Base-by-base conservation (phyloP, 108 stramenopile species). In the Nitzschia sp. region DNA sequence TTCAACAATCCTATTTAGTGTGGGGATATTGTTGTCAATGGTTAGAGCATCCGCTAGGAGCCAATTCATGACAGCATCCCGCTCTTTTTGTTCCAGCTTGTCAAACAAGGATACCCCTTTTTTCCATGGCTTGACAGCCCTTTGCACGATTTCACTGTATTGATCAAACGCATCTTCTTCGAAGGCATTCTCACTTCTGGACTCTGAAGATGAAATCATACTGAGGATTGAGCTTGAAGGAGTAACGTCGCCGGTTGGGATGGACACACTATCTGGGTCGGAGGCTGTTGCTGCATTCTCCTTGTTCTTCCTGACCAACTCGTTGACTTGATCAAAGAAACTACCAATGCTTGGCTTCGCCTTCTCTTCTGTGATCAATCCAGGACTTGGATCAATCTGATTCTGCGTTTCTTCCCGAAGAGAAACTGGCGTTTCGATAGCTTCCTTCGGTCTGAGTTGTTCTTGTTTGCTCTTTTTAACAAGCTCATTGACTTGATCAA, bases 311-410 rank as follows among this genome's bases (percentile, higher is more conserved):
- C 42, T 60, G 69, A 80, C 63, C 14, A 70, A 55, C 26, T 75
- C 43, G 63, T 80, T 64, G 53, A 80, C 66, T 44, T 73, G 65
- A 44, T 80, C 79, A 39, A 80, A 80, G 51, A 80, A 80, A 0
- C 69, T 57, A 20, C 17, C 57, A 22, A 73, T 57, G 6, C 46
- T 17, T 1, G 29, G 29, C 29, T 34, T 34, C 29, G 29, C 29
- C 29, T 5, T 34, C 29, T 34, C 29, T 34, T 34, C 29, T 34
- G 29, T 1, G 29, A 34, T 34, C 29, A 34, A 34, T 3, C 29
- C 29, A 34, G 29, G 29, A 5, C 29, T 34, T 34, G 29, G 29
- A 34, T 34, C 5, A 34, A 5, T 34, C 29, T 34, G 29, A 34
- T 3, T 34, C 1, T 34, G 29, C 3, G 29, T 34, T 34, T 34